Conservation (phyloP, 176 grass and related monocot species). For the Luzula sylvatica region DNA sequence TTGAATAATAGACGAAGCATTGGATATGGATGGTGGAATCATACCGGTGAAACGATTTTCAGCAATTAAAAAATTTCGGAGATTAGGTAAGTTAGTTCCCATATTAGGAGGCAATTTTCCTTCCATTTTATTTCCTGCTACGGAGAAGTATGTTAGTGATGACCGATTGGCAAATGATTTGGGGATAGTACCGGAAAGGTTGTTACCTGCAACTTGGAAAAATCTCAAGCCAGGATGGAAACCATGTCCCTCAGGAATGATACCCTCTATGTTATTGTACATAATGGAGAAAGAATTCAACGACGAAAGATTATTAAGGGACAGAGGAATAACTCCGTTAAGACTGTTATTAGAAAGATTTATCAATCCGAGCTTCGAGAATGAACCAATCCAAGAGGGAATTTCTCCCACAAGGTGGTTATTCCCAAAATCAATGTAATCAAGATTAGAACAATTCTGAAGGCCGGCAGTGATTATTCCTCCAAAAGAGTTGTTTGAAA, state of each 20-base stretch:
- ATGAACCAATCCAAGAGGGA: conserved; percentile 2
- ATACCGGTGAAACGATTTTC: conserved; percentile 9
- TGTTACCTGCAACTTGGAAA: background rate
- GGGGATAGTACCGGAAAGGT: background rate
- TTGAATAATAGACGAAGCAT: conserved; percentile 6
- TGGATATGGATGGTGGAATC: conserved; percentile 16
- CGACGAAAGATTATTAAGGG: conserved; percentile 5
- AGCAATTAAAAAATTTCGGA: conserved; percentile 7
- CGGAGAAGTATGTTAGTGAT: background rate
- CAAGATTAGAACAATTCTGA: conserved; percentile 13
- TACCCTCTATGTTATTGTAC: background rate
- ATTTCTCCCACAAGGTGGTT: conserved; percentile 14
- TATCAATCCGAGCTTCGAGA: background rate
- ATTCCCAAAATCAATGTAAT: background rate
- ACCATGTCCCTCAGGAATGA: conserved; percentile 9
- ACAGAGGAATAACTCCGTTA: conserved; percentile 5
- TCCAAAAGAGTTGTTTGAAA: conserved; percentile 8
- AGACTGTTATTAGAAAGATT: background rate
- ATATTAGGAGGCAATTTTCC: conserved; percentile 2
- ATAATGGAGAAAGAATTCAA: rapidly evolving
- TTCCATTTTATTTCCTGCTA: background rate
- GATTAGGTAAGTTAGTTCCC: conserved; percentile 4
- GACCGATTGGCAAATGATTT: conserved; percentile 5
- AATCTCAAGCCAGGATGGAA: background rate
- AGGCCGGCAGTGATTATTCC: background rate